These are phyloP conservation scores for Knoxdaviesia proteae DNA, from an alignment of 2,329 filamentous ascomycete genomes.

Conservation along the genomic window DNA sequence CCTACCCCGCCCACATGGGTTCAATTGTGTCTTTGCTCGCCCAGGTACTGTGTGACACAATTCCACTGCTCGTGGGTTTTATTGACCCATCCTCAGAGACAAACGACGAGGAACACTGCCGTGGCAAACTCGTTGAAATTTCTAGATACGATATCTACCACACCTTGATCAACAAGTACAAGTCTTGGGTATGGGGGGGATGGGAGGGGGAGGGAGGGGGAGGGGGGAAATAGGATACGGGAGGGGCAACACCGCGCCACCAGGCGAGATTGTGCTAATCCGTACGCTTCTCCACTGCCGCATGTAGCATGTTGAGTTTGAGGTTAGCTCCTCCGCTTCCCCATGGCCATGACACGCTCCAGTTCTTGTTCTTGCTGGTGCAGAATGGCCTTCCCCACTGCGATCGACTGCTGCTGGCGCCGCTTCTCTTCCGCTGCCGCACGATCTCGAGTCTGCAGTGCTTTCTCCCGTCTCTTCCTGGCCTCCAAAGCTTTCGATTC, in stretches of 20 bases:
- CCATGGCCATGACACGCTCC: conserved; percentile 46
- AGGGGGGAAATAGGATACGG: neutral
- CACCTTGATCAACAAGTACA: too few species aligned
- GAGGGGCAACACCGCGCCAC: neutral
- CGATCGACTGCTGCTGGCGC: conserved; percentile 35
- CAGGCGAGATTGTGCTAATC: neutral
- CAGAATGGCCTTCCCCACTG: conserved; percentile 37
- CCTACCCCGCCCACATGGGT: too few species aligned
- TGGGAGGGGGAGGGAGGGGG: neutral
- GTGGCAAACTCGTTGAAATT: too few species aligned
- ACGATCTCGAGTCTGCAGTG: conserved; percentile 42
- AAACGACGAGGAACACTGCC: too few species aligned
- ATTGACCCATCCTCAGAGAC: too few species aligned
- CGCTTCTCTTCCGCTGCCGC: conserved; percentile 42
- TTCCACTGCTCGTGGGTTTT: too few species aligned
- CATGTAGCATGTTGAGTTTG: conserved; percentile 15
- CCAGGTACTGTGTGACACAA: too few species aligned
- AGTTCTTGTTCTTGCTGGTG: conserved; percentile 48
- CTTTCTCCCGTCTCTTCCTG: conserved; percentile 39
- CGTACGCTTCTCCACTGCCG: too few species aligned
- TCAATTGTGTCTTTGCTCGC: too few species aligned
- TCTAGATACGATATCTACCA: too few species aligned
- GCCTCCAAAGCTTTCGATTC: conserved; percentile 27
- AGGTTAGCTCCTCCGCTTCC: conserved; percentile 42
- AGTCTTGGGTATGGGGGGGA: neutral